Evolutionary conservation across 1,139 yeast species (phyloP), one percentile per base, ranked within the genome.

Genomic region (Magnusiomyces suaveolens): DNA sequence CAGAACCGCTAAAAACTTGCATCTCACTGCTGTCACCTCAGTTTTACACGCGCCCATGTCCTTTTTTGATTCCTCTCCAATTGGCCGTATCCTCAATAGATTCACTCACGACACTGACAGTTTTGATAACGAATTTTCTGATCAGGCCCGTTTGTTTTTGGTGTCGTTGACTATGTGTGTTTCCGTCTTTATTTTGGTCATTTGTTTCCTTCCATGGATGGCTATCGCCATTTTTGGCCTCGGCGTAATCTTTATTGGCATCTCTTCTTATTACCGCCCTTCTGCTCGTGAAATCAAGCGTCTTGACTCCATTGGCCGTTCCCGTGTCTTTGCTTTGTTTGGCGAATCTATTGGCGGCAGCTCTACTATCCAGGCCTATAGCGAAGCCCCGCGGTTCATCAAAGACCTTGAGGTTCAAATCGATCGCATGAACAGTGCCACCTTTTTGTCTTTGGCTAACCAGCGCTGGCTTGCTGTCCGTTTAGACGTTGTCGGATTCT

Each of bases 281-380:
- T 80, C 89, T n/a, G 83, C 90, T 14, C 78, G 95, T 67, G 96
- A 88, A 67, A 72, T 88, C 59, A 88, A 88, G 69, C 80, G 96
- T 63, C 70, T 88, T 63, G 96, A 88, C 66, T 87, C 95, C 1
- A 66, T 79, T 10, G 78, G 83, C 64, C 76, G 96, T 64, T 87
- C 96, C 0, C 76, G 77, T 57, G 89, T 87, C 56, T 87, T 83
- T 72, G 79, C 86, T 59, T 84, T 85, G 62, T 84, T 87, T 66
- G 82, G 82, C 60, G 96, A 88, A 67, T 74, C 85, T 1, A 73
- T 88, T 60, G 77, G 77, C 59, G 96, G 96, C 38, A 72, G 82
- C 75, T 72, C 75, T 16, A 84, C 89, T 0, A 86, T 87, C 59
- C 79, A 82, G 62, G 82, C 87, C 0, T 87, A 81, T 66, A 66